Conservation (phyloP, 345 rosid genomes). For the Brassica juncea region DNA sequence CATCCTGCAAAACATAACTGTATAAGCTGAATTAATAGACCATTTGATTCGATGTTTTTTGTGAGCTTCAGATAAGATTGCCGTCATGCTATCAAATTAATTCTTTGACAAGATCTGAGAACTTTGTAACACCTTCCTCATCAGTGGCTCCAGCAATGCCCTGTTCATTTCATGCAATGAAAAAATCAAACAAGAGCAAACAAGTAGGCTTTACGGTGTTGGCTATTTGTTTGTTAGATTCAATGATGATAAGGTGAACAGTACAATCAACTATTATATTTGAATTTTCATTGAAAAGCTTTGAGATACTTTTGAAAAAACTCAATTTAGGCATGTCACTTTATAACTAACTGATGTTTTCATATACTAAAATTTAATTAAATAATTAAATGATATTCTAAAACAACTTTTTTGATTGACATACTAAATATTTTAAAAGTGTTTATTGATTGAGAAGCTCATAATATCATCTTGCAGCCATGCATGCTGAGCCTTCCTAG, state of each 20-base stretch:
- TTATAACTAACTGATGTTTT: too few relatives aligned
- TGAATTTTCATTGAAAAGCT: background rate
- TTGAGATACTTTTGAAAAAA: background rate
- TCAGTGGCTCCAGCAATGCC: constrained; percentile 70
- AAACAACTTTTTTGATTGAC: too few relatives aligned
- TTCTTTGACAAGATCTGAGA: constrained; percentile 77
- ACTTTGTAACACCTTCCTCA: constrained; percentile 76
- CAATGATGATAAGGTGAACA: background rate
- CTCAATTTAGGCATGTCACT: too few relatives aligned
- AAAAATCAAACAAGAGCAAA: background rate
- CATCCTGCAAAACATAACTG: constrained; percentile 45
- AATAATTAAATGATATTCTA: too few relatives aligned
- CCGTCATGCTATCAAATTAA: constrained; percentile 89
- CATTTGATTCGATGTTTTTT: background rate
- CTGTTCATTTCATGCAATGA: constrained; percentile 22
- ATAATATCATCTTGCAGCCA: too few relatives aligned
- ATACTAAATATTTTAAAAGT: background rate
- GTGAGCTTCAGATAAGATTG: constrained; percentile 12
- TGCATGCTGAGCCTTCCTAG: constrained; percentile 68
- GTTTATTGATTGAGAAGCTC: too few relatives aligned
- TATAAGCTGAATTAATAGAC: background rate
- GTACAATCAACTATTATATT: background rate
- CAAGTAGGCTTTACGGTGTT: background rate
- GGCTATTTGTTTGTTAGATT: background rate
- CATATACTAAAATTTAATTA: too few relatives aligned